Base-by-base conservation (phyloP, 1,139 yeast species). In the Magnusiomyces fungicola region DNA sequence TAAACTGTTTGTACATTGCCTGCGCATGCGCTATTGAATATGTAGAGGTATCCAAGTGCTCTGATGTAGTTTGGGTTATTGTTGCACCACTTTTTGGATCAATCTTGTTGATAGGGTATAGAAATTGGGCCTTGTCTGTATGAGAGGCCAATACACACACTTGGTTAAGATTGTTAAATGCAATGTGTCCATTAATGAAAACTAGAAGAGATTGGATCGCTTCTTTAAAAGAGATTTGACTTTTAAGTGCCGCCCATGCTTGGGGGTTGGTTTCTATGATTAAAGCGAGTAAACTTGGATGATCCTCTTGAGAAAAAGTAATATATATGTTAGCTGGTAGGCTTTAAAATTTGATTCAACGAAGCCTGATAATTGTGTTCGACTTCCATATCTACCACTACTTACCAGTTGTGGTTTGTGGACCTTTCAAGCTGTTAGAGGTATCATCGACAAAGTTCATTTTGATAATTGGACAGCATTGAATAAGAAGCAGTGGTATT, bases 61-160 rank as follows among this genome's bases (percentile, higher is more conserved):
- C 38, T n/a, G 43, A 16, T 18, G 29, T 27, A 3, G 37, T 33
- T 14, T 7, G 34, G n/a, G 19, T 49, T 5, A 51, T 69, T 68
- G 56, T 63, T 57, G 53, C 64, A 58, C 45, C 70, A 61, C 40
- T 24, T 21, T 49, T 24, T 33, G 49, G 42, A 7, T 38, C 24
- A 3, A 47, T 48, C 2, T 34, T 33, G 40, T 32, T 50, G 19
- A 48, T 43, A 0, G 98, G 97, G 61, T 83, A 88, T 21, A 92
- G 64, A 58, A 85, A 79, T 57, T 72, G 71, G 0, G 95, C 82
- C 0, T 92, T 89, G 14, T 69, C 67, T 1, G 89, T 78, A 52
- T 89, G 84, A 24, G 88, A 83, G 1, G 88, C 85, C 34, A 92
- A 78, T 29, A 92, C 80, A 6, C 95, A 86, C 10, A 90, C 95